phyloP scores from a whole-genome alignment of 2,329 filamentous ascomycete species.

The Massarina eburnea region DNA sequence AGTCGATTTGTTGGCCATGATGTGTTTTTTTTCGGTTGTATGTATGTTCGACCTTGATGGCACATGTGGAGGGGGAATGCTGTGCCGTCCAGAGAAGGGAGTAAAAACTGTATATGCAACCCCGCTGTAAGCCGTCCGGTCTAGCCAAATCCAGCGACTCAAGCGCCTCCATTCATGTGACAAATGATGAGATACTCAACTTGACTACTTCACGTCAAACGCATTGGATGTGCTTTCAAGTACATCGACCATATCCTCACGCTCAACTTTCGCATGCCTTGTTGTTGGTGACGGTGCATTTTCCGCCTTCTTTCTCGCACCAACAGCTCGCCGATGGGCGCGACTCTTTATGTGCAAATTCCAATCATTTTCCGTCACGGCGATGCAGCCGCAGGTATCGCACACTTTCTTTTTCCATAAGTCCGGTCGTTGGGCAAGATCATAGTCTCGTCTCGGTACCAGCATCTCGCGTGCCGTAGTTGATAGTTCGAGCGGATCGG shows the following conservation, averaged over 20 bases:
- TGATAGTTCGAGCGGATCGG: constrained; percentile 58
- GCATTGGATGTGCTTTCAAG: constrained; percentile 21
- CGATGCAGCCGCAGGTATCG: constrained; percentile 65
- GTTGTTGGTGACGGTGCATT: constrained; percentile 7
- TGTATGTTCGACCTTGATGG: background rate
- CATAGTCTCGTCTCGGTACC: constrained; percentile 56
- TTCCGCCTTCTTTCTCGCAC: constrained; percentile 28
- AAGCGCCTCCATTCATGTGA: too few species aligned
- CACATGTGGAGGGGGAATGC: background rate
- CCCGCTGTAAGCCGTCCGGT: background rate
- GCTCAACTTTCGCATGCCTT: constrained; percentile 3
- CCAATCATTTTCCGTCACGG: constrained; percentile 61
- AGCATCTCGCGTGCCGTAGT: constrained; percentile 59
- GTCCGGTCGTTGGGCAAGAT: constrained; percentile 46
- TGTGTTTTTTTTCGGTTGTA: background rate
- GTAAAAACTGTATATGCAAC: background rate
- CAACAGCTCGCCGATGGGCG: constrained; percentile 51
- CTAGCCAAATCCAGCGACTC: background rate
- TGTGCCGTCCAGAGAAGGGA: background rate
- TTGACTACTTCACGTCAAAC: constrained; percentile 1
- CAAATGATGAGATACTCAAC: background rate
- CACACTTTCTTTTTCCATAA: constrained; percentile 62
- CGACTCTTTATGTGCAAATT: constrained; percentile 57
- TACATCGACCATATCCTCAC: constrained; percentile 23
- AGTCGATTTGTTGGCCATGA: background rate